Conservation (phyloP, 345 rosid genomes). For the Schrenkiella parvula region DNA sequence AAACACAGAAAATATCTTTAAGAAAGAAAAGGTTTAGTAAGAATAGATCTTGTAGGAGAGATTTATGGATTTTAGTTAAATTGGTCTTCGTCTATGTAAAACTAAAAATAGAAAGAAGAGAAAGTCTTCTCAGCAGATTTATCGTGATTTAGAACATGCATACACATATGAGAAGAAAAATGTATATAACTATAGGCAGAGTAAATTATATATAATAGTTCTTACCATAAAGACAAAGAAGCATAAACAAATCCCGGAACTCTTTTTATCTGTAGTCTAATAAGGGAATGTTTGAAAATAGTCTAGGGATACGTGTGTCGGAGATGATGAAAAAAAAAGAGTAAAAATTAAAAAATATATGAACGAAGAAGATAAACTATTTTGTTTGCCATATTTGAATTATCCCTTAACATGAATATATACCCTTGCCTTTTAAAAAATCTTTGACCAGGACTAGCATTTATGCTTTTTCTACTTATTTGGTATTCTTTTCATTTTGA, state of each 20-base stretch:
- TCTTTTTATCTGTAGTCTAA: background rate
- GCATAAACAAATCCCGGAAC: conserved; percentile 19
- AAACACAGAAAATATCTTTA: background rate
- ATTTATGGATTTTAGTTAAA: conserved; percentile 14
- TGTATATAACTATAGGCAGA: background rate
- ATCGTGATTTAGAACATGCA: conserved; percentile 26
- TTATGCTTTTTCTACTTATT: background rate
- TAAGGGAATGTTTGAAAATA: conserved; percentile 17
- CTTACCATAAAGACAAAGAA: conserved; percentile 10
- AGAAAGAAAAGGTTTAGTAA: background rate
- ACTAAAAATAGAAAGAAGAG: conserved; percentile 24
- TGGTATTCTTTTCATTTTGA: background rate
- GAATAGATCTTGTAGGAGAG: conserved; percentile 13
- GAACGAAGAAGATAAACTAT: background rate
- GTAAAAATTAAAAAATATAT: background rate
- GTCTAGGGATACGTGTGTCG: background rate
- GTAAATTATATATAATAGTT: too few relatives aligned
- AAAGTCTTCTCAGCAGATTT: conserved; percentile 17
- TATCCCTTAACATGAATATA: background rate
- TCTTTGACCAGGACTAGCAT: background rate
- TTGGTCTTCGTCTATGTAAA: conserved; percentile 14
- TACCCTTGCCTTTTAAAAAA: background rate
- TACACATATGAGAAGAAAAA: background rate
- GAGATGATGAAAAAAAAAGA: background rate
- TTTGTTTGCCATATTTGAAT: background rate